These are phyloP conservation scores for Globisporangium carolinianum DNA, from an alignment of 352 stramenopile genomes.

Conservation along the genomic window DNA sequence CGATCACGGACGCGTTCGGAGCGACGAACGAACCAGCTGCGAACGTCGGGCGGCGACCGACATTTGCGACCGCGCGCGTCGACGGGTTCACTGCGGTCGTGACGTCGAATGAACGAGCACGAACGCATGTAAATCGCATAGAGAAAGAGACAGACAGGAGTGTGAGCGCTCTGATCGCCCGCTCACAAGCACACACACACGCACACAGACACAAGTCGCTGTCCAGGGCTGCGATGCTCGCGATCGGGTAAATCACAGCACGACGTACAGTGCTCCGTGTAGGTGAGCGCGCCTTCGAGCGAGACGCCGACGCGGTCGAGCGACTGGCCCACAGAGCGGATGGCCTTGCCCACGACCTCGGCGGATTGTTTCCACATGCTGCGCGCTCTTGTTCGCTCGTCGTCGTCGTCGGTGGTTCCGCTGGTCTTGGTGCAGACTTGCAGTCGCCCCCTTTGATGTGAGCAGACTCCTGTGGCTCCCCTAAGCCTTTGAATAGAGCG, in stretches of 20 bases:
- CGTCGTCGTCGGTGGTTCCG: slow-evolving; percentile 14
- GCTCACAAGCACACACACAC: background rate
- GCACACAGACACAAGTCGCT: background rate
- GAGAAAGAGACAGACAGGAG: slow-evolving; percentile 2
- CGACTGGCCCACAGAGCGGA: slow-evolving; percentile 79
- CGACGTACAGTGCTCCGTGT: slow-evolving; percentile 85
- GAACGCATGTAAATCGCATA: background rate
- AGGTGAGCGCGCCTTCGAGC: slow-evolving; percentile 72
- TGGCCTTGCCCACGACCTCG: slow-evolving; percentile 72
- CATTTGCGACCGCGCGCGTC: slow-evolving; percentile 70
- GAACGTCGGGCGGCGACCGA: slow-evolving; percentile 52
- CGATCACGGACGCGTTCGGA: slow-evolving; percentile 89
- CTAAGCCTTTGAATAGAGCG: slow-evolving; percentile 1
- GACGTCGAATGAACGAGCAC: background rate
- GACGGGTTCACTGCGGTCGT: slow-evolving; percentile 66
- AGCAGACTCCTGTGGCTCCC: background rate
- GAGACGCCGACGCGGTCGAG: slow-evolving; percentile 82
- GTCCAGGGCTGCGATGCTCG: background rate
- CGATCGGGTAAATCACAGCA: too few relatives aligned
- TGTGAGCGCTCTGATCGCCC: slow-evolving; percentile 1
- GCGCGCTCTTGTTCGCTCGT: slow-evolving; percentile 22
- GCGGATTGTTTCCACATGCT: slow-evolving; percentile 60
- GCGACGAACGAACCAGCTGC: slow-evolving; percentile 77
- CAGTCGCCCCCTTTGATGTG: background rate
- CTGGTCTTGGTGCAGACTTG: slow-evolving; percentile 10